Conservation (phyloP, 768 basidiomycete species). For the Lyophyllum decastes region DNA sequence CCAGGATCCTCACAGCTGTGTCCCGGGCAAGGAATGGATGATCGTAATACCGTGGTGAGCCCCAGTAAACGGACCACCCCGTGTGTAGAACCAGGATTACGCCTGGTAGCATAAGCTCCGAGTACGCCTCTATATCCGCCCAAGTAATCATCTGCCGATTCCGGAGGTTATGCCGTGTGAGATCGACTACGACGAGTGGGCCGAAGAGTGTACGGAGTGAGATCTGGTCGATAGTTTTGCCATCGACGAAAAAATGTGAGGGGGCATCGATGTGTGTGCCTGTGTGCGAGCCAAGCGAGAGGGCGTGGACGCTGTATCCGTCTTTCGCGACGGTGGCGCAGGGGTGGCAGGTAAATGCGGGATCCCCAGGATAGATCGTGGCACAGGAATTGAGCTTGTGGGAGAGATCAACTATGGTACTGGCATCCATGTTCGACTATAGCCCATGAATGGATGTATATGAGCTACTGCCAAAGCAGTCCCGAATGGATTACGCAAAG, state of each 20-base stretch:
- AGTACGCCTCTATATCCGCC: conserved; percentile 44
- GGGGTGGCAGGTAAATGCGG: conserved; percentile 40
- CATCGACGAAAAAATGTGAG: conserved; percentile 64
- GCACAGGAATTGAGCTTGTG: conserved; percentile 46
- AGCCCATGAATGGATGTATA: not conserved
- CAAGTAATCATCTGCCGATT: conserved; percentile 54
- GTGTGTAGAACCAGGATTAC: conserved; percentile 61
- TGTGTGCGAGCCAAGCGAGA: conserved; percentile 68
- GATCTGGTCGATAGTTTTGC: conserved; percentile 58
- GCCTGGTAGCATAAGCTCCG: conserved; percentile 37
- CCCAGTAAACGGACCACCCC: conserved; percentile 66
- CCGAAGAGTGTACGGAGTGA: conserved; percentile 55
- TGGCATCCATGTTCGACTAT: conserved; percentile 7
- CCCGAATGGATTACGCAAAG: not conserved
- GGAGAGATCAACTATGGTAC: conserved; percentile 52
- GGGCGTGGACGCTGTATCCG: conserved; percentile 50
- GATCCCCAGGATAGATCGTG: conserved; percentile 60
- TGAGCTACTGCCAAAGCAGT: not conserved
- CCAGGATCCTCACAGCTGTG: conserved; percentile 50
- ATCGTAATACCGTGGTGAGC: conserved; percentile 48
- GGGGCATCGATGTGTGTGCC: conserved; percentile 85
- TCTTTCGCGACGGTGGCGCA: conserved; percentile 42
- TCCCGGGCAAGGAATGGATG: conserved; percentile 65
- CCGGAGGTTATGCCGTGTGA: conserved; percentile 31
- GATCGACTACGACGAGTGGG: conserved; percentile 56